Evolutionary conservation across 352 stramenopile genomes (phyloP).

Genomic region (Albugo candida): DNA sequence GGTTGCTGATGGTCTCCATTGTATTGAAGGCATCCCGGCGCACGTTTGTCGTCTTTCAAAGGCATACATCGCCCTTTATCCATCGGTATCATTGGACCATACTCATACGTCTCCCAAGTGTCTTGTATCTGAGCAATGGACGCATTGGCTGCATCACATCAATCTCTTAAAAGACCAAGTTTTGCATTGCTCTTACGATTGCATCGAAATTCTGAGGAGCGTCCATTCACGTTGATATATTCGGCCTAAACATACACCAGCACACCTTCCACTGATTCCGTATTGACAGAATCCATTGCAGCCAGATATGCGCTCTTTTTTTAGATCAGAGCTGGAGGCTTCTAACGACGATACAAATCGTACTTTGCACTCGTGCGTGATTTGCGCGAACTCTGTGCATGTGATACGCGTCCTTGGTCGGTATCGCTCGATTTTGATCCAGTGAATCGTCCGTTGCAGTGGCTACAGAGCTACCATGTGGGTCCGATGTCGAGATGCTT

Average conservation of each 20-base stretch:
- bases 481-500: constrained; percentile 1
- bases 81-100: constrained; percentile 46
- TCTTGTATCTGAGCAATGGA: constrained; percentile 42
- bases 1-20: constrained; percentile 38
- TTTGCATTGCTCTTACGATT: constrained; percentile 65
- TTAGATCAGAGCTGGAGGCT: constrained; percentile 15
- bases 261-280: constrained; percentile 38
- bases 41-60: constrained; percentile 17
- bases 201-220: constrained; percentile 24
- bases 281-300: constrained; percentile 58
- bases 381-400: constrained; percentile 49
- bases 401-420: constrained; percentile 25
- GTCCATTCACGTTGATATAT: constrained; percentile 42
- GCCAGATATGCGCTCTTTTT: constrained; percentile 32
- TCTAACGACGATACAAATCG: constrained; percentile 47
- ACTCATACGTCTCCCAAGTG: constrained; percentile 24
- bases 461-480: too few species aligned
- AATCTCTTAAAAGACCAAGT: constrained; percentile 71
- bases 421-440: too few species aligned
- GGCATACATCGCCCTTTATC: constrained; percentile 42
- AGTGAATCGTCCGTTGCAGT: too few species aligned
- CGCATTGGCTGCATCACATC: constrained; percentile 53
- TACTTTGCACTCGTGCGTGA: constrained; percentile 44
- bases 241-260: constrained; percentile 71
- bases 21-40: constrained; percentile 33